Conservation (phyloP, 805 yeast species). For the Grigorovia yakushimaensis region DNA sequence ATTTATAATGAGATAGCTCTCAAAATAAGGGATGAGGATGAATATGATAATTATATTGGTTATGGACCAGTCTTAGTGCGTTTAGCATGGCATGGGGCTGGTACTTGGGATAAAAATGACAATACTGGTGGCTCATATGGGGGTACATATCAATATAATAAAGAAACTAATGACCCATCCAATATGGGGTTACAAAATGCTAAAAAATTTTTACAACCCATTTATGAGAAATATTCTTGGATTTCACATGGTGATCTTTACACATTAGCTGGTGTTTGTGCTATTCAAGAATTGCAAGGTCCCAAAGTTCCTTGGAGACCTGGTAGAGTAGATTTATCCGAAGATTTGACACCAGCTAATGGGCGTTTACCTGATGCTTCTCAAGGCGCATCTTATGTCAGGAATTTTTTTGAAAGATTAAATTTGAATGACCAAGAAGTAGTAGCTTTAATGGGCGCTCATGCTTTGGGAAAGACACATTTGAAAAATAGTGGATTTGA, state of each 20-base stretch:
- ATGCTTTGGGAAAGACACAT: constrained; percentile 70
- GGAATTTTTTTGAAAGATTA: constrained; percentile 52
- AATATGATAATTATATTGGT: constrained; percentile 57
- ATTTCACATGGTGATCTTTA: constrained; percentile 70
- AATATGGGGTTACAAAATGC: constrained; percentile 58
- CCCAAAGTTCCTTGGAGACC: constrained; percentile 76
- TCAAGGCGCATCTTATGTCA: constrained; percentile 53
- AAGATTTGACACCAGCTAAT: constrained; percentile 45
- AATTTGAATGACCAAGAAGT: constrained; percentile 64
- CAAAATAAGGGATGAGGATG: constrained; percentile 44
- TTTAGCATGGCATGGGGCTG: constrained; percentile 80
- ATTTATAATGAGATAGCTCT: constrained; percentile 67
- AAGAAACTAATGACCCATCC: constrained; percentile 46
- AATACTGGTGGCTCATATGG: constrained; percentile 62
- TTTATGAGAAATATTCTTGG: constrained; percentile 53
- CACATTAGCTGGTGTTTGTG: constrained; percentile 70
- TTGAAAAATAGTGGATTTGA: constrained; percentile 62
- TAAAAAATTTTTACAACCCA: constrained; percentile 44
- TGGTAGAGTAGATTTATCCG: constrained; percentile 58
- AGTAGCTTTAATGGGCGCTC: constrained; percentile 69
- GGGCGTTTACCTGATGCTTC: constrained; percentile 71
- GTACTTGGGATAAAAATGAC: constrained; percentile 58
- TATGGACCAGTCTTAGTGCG: constrained; percentile 73
- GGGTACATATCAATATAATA: constrained; percentile 50
- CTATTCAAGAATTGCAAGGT: constrained; percentile 70